Conservation (phyloP, 345 rosid species). For the Sisymbrium altissimum region DNA sequence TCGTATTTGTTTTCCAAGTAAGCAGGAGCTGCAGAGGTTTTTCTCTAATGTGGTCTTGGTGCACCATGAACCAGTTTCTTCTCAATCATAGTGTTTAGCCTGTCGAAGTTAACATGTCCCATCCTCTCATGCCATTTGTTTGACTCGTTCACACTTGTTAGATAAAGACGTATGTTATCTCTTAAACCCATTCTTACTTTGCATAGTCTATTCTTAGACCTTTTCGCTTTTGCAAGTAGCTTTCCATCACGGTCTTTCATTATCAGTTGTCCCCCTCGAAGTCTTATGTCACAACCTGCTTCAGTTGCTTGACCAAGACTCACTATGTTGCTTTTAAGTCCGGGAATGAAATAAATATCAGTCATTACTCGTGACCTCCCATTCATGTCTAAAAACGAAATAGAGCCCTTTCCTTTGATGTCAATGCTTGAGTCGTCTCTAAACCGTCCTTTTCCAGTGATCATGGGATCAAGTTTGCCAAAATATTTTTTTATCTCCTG, state of each 20-base stretch:
- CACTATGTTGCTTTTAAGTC: neutral
- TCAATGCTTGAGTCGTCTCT: neutral
- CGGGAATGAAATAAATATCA: neutral
- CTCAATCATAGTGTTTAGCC: too few species aligned
- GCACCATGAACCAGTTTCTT: neutral
- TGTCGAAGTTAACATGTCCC: rapidly evolving
- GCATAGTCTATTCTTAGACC: neutral
- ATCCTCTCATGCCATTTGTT: too few species aligned
- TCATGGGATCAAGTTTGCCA: neutral
- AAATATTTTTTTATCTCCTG: neutral
- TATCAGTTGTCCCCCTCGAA: neutral
- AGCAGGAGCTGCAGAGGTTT: neutral
- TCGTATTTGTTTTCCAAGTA: neutral
- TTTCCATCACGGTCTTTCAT: neutral
- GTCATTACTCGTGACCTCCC: neutral
- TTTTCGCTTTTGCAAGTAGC: neutral
- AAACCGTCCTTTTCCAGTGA: neutral
- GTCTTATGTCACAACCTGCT: neutral
- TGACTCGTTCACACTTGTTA: too few species aligned
- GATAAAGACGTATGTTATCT: too few species aligned
- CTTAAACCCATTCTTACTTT: neutral
- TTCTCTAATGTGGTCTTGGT: neutral
- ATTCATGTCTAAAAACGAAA: too few species aligned
- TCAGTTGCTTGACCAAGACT: too few species aligned
- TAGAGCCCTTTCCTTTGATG: too few species aligned